Conservation (phyloP, 2,329 filamentous ascomycete species). For the Fusarium denticulatum region DNA sequence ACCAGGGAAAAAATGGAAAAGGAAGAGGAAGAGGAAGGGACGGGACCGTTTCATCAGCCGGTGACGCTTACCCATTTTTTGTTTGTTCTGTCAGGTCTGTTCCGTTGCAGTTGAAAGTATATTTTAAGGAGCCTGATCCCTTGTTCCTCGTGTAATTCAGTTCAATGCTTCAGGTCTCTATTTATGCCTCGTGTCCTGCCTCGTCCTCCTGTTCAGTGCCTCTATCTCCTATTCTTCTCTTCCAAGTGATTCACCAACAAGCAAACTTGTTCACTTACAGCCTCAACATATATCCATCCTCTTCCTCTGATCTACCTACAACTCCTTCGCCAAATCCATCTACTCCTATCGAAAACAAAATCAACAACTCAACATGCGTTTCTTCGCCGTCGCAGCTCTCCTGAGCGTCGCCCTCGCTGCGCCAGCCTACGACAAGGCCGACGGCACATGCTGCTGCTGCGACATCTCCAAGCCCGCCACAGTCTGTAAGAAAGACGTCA, state of each 20-base stretch:
- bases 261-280: conserved; percentile 5
- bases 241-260: conserved; percentile 14
- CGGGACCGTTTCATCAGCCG: conserved; percentile 16
- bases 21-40: neutral
- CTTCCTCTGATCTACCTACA: neutral
- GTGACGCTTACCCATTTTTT: conserved; percentile 22
- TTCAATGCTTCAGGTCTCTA: neutral
- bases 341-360: neutral
- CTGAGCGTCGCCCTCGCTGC: conserved; percentile 36
- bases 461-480: conserved; percentile 39
- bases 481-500: conserved; percentile 36
- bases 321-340: neutral
- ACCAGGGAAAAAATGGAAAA: neutral
- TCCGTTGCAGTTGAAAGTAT: neutral
- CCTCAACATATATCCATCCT: neutral
- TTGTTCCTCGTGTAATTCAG: neutral
- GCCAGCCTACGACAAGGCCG: conserved; percentile 22
- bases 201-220: neutral
- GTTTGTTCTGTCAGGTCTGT: conserved; percentile 5
- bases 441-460: conserved; percentile 49
- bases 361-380: conserved; percentile 37
- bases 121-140: conserved; percentile 10
- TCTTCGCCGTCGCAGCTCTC: conserved; percentile 36
- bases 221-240: neutral
- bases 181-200: conserved; percentile 1